Percentiles rank a stretch among this genome's conserved stretches.
Conservation (phyloP, 2,329 filamentous ascomycete genomes). For the Trichoderma sp. region DNA sequence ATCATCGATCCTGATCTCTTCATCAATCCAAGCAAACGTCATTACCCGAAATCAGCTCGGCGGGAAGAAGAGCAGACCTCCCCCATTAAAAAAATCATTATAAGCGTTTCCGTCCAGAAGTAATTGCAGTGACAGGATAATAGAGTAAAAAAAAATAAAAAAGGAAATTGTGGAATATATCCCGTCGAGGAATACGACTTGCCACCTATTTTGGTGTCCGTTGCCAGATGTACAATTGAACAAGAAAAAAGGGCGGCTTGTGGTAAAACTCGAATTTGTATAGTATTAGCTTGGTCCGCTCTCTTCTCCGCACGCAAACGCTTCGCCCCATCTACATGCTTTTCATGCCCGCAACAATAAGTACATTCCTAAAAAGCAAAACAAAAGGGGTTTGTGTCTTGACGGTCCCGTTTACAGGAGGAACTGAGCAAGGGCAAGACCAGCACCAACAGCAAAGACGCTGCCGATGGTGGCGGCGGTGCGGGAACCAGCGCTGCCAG, state of each 20-base stretch:
- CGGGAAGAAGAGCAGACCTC: conserved; percentile 10
- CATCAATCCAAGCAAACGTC: conserved; percentile 17
- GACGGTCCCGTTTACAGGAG: conserved; percentile 27
- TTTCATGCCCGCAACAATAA: conserved; percentile 25
- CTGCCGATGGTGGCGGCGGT: conserved; percentile 26
- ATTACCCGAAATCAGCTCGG: conserved; percentile 16
- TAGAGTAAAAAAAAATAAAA: not conserved
- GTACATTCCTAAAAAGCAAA: conserved; percentile 26
- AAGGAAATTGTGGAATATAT: conserved; percentile 6
- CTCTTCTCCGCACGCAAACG: conserved; percentile 23
- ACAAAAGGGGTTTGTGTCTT: conserved; percentile 2
- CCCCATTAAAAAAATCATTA: conserved; percentile 20
- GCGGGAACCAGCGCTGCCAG: conserved; percentile 29
- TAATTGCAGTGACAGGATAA: not conserved
- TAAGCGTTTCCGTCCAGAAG: conserved; percentile 18
- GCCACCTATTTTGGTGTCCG: not conserved
- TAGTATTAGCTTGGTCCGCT: conserved; percentile 32
- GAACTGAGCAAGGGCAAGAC: conserved; percentile 31
- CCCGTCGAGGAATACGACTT: not conserved
- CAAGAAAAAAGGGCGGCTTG: conserved; percentile 23
- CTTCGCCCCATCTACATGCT: conserved; percentile 26
- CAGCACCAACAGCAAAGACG: conserved; percentile 30
- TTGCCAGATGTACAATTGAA: conserved; percentile 4
- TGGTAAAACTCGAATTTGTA: conserved; percentile 29
- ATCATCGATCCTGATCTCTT: conserved; percentile 16